Percentiles rank a stretch among this genome's conserved stretches.
Evolutionary conservation across 2,329 filamentous ascomycete genomes (phyloP).

Genomic region (Alternaria gaisen): DNA sequence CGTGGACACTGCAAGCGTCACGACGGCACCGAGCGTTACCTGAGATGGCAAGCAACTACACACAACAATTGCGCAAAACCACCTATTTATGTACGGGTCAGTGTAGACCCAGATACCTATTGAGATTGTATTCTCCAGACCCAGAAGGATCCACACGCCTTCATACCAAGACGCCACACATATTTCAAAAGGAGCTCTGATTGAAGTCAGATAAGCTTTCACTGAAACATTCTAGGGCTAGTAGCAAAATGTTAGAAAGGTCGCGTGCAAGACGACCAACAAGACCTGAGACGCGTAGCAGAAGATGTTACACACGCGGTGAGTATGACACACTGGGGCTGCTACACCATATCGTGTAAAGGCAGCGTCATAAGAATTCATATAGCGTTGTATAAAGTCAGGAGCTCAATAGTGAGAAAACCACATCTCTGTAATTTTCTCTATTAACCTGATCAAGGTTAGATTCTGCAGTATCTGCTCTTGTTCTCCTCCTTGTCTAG

Average conservation of each 20-base stretch:
- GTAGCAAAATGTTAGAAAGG: neutral
- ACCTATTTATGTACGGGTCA: neutral
- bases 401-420: neutral
- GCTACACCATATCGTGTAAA: neutral
- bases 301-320: neutral
- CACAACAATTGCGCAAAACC: neutral
- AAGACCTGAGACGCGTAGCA: neutral
- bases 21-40: conserved; percentile 39
- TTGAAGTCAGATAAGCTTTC: neutral
- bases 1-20: conserved; percentile 44
- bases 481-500: neutral
- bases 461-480: neutral
- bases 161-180: neutral
- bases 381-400: neutral
- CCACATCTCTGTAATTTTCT: neutral
- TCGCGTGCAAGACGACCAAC: neutral
- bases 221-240: neutral
- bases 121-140: neutral
- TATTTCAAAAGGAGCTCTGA: neutral
- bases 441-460: neutral
- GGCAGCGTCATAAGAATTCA: neutral
- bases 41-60: conserved; percentile 21
- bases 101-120: neutral
- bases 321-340: neutral
- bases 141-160: neutral